These are phyloP conservation scores for Colletotrichum sublineola DNA, from an alignment of 2,329 filamentous ascomycete species.

Conservation along the genomic window DNA sequence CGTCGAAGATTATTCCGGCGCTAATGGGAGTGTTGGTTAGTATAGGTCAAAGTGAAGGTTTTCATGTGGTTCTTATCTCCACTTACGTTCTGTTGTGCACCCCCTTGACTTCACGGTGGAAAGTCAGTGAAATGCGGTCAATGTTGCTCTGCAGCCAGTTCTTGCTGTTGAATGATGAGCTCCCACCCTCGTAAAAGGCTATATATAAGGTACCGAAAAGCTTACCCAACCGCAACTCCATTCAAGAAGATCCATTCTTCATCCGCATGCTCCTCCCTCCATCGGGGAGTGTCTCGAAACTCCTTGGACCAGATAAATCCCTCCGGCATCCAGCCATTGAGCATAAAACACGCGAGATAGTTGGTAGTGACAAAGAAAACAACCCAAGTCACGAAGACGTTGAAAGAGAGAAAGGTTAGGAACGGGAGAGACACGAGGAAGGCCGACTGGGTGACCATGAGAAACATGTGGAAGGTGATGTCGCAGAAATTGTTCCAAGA, in stretches of 20 bases:
- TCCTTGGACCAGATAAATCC: slow-evolving; percentile 59
- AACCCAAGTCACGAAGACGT: slow-evolving; percentile 57
- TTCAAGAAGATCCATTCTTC: slow-evolving; percentile 87
- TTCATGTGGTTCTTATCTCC: accelerated
- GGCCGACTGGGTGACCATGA: slow-evolving; percentile 59
- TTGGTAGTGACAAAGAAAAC: slow-evolving; percentile 63
- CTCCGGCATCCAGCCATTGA: slow-evolving; percentile 64
- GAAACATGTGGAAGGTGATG: slow-evolving; percentile 14
- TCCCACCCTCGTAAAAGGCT: not conserved
- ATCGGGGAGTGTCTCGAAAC: slow-evolving; percentile 50
- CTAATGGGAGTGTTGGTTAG: not conserved
- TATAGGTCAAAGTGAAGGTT: not conserved
- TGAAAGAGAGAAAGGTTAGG: slow-evolving; percentile 60
- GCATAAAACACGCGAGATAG: slow-evolving; percentile 59
- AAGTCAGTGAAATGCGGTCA: slow-evolving; percentile 78
- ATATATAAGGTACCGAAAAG: slow-evolving; percentile 23
- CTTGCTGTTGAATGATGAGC: slow-evolving; percentile 53
- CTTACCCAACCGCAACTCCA: slow-evolving; percentile 74
- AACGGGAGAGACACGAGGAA: slow-evolving; percentile 72
- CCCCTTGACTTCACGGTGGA: slow-evolving; percentile 77
- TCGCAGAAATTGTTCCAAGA: slow-evolving; percentile 23
- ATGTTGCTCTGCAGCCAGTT: slow-evolving; percentile 80
- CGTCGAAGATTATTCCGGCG: slow-evolving; percentile 79
- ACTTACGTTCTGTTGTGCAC: slow-evolving; percentile 78
- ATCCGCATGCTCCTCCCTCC: slow-evolving; percentile 57